Evolutionary conservation across 2,329 filamentous ascomycete genomes (phyloP), one percentile per base, ranked within the genome.

Genomic region (Pseudocercospora ulei): DNA sequence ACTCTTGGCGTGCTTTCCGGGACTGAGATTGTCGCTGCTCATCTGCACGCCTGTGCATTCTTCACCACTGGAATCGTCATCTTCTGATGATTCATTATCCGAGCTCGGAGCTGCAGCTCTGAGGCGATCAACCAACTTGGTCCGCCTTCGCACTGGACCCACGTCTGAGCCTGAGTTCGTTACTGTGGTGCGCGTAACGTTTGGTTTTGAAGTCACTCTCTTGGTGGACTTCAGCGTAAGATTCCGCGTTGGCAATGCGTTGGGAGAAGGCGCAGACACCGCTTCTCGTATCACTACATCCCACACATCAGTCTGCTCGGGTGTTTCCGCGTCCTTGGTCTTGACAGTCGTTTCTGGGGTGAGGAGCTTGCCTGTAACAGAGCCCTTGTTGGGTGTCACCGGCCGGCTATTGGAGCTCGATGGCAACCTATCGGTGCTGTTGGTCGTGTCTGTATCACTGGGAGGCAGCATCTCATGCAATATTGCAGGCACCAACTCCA

Each of bases 241-340:
- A 22, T 50, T 38, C 18, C 50, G 38, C 30, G 56, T 51, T 7
- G 49, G 41, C 2, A 56, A 45, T 3, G 34, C 33, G 24, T 52
- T 54, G 2, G 54, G 55, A 3, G 56, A 51, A 6, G 46, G 39
- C 13, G 43, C 41, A 16, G 31, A 17, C 2, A 29, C 35, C 14
- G 54, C 53, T 19, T 36, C 48, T 7, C 40, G 40, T 13, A 61
- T 43, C 11, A 59, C 33, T 7, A 53, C 44, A 30, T 50, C 48
- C 57, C 57, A 61, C 4, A 58, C 41, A 19, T 54, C 48, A 8
- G 42, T 45, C 36, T 60, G 57, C 22, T 56, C 59, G 5, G 58
- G 56, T 9, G 56, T 60, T 29, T 53, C 38, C 3, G 39, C 44
- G 4, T 26, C 35, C 16, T 29, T 27, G 7, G 23, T 24, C 20